Percentiles rank a stretch among this genome's conserved stretches.
These are phyloP conservation scores for Pseudogymnoascus sp. DNA, from an alignment of 2,329 filamentous ascomycete species.

Conservation along the genomic window DNA sequence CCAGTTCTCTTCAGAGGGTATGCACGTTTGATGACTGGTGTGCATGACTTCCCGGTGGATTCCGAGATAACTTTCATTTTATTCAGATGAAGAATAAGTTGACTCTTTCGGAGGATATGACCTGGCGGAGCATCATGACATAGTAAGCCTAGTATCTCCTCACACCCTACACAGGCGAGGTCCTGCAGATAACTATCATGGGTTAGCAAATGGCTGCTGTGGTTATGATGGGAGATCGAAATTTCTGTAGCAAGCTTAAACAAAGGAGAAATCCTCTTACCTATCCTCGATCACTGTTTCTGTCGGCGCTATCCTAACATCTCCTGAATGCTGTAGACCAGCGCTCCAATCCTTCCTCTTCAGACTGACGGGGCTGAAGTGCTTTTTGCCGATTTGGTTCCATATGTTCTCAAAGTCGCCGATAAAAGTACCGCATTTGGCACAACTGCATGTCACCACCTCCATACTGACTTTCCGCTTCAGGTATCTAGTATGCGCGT, in stretches of 20 bases:
- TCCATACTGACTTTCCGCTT: conserved; percentile 16
- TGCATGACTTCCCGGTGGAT: conserved; percentile 16
- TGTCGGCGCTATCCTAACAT: conserved; percentile 17
- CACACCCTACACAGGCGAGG: conserved; percentile 22
- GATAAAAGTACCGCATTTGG: conserved; percentile 21
- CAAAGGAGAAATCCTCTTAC: conserved; percentile 12
- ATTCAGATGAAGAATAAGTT: conserved; percentile 22
- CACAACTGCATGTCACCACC: conserved; percentile 20
- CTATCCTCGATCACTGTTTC: conserved; percentile 22
- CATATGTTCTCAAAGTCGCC: conserved; percentile 25
- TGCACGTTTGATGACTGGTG: neutral
- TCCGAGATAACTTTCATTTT: conserved; percentile 21
- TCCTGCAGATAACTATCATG: conserved; percentile 23
- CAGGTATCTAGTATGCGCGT: neutral
- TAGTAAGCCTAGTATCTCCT: conserved; percentile 20
- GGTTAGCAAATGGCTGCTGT: neutral
- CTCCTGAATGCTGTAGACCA: conserved; percentile 21
- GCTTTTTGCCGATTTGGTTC: conserved; percentile 26
- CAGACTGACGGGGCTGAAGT: conserved; percentile 22
- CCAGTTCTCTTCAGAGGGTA: conserved; percentile 1
- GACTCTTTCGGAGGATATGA: conserved; percentile 23
- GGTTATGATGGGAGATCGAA: neutral
- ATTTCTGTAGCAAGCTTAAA: neutral
- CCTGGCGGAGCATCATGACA: conserved; percentile 25
- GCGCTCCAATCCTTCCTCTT: conserved; percentile 9